Conservation (phyloP, 202 grass and related monocot genomes). For the Zizania palustris region DNA sequence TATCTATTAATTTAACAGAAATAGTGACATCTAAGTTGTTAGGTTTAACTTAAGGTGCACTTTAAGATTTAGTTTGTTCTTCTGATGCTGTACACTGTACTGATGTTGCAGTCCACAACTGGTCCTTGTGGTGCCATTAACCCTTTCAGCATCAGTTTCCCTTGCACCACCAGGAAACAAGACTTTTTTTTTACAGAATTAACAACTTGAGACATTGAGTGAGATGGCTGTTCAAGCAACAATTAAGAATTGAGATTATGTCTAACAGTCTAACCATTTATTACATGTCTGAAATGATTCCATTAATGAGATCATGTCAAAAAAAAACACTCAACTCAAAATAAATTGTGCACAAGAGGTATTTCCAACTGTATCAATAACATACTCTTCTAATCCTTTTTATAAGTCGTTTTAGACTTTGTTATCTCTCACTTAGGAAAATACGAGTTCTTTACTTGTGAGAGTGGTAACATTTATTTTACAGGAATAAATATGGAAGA, state of each 20-base stretch:
- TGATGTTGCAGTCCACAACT: neutral
- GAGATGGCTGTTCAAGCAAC: neutral
- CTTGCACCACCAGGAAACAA: neutral
- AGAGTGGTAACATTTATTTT: no score
- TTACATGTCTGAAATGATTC: neutral
- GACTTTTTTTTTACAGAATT: neutral
- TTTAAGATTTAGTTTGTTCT: slow-evolving; percentile 6
- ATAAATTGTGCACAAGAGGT: no score
- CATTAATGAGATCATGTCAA: neutral
- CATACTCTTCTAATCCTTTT: no score
- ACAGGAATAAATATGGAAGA: no score
- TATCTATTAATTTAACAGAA: neutral
- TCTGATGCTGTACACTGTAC: neutral
- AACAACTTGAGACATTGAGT: neutral
- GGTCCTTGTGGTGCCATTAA: slow-evolving; percentile 1
- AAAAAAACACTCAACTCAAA: neutral
- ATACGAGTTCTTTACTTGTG: no score
- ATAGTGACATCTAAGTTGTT: neutral
- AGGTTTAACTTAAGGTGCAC: slow-evolving; percentile 5
- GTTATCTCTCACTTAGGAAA: no score
- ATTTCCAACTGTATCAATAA: no score
- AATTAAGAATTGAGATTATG: neutral
- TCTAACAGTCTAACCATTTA: no score
- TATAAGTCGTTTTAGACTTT: no score
- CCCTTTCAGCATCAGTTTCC: neutral